A percentile compares a stretch with the other conserved stretches of the same genome.
phyloP scores from a whole-genome alignment of 306 rosid genomes.

The Quercus ilex region DNA sequence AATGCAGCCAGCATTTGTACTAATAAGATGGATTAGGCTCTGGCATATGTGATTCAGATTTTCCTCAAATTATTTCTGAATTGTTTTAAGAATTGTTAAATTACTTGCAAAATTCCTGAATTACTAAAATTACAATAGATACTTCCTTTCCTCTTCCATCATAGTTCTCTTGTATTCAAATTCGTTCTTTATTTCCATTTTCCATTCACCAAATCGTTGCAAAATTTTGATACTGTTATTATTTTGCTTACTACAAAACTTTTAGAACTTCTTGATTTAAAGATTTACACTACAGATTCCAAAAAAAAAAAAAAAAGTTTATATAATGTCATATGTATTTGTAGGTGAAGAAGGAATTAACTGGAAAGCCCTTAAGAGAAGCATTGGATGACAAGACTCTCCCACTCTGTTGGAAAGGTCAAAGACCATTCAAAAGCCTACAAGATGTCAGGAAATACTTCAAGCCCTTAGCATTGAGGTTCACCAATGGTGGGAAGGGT shows the following conservation, averaged over 20 bases:
- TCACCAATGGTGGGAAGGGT: constrained; percentile 37
- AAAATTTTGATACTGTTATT: background rate
- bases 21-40: too few species aligned
- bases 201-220: background rate
- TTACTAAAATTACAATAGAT: too few species aligned
- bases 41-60: too few species aligned
- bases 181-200: background rate
- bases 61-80: too few species aligned
- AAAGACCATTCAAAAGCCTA: constrained; percentile 58
- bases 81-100: too few species aligned
- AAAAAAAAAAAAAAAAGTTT: background rate
- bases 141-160: too few species aligned
- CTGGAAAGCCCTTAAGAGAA: constrained; percentile 53
- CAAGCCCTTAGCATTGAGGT: constrained; percentile 70
- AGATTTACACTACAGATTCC: background rate
- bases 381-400: constrained; percentile 59
- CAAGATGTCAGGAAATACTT: constrained; percentile 75
- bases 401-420: constrained; percentile 79
- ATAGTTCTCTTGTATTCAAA: background rate
- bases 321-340: background rate
- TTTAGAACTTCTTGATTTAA: background rate
- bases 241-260: background rate
- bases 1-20: too few species aligned
- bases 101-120: too few species aligned
- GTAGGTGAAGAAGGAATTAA: constrained; percentile 58